Base-by-base conservation (phyloP, 2,329 filamentous ascomycete species). In the Verticillium zaregamsianum region DNA sequence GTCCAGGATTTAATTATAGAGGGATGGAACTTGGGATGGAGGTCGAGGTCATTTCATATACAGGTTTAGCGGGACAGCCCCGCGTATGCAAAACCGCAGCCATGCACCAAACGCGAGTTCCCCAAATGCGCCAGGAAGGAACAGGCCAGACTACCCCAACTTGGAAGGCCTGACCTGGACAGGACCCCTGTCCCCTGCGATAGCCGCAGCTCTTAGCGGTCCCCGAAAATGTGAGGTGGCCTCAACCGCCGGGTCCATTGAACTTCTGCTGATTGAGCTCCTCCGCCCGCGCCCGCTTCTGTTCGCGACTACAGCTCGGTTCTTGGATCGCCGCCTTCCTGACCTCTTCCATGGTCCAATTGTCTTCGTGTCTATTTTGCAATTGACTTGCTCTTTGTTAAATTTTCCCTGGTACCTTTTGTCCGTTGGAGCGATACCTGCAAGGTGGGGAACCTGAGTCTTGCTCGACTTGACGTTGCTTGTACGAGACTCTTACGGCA, bases 401-500 rank as follows among this genome's bases (percentile, higher is more conserved):
- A 31, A 57, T 35, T 45, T 55, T 35, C 57, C 33, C 57, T 59
- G 35, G 59, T 31, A 60, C 54, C 58, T 65, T 61, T 56, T 63
- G 67, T 67, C 67, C 65, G 66, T 33, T 14, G 59, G 37, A 31
- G 59, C 62, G 54, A 64, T 28, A 9, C n/a, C 45, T 52, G 45
- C 4, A 52, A 55, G 54, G 54, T 55, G 54, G 54, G 31, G 54
- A 25, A 20, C 14, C 20, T 14, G 15, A 56, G 58, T 31, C 59
- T 33, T 57, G 20, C 17, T 57, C 35, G 35, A 33, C 49, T 40
- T 62, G 39, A 61, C 45, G 23, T 52, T 60, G 20, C 35, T 65
- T 45, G 58, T 52, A 23, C 45, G 45, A 52, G 20, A 23, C n/a
- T 23, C 8, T 23, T 23, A 11, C 45, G 45, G 20, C 11, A 52